Conservation (phyloP, 371 early-diverging fungal species). For the Neoconidiobolus thromboides region DNA sequence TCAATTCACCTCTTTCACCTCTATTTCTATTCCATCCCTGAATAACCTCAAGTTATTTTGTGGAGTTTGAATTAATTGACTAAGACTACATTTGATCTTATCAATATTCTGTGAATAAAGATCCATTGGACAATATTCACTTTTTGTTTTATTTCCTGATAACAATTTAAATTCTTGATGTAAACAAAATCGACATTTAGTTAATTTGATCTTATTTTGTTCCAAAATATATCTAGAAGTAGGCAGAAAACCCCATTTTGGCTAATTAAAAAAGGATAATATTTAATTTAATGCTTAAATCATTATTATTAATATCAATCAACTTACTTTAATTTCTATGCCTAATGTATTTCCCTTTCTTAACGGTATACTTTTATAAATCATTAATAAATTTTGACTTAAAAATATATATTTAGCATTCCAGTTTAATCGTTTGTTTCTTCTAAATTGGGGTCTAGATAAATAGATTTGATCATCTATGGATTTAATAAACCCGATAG, state of each 20-base stretch:
- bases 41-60: background rate
- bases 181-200: background rate
- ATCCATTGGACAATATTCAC: background rate
- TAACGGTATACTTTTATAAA: too few relatives aligned
- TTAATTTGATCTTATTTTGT: background rate
- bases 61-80: background rate
- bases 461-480: too few relatives aligned
- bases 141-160: background rate
- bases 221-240: background rate
- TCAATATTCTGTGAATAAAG: background rate
- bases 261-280: background rate
- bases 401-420: too few relatives aligned
- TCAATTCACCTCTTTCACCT: background rate
- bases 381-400: too few relatives aligned
- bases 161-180: background rate
- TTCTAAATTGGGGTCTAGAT: too few relatives aligned
- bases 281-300: too few relatives aligned
- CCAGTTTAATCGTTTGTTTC: too few relatives aligned
- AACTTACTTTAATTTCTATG: too few relatives aligned
- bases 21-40: background rate
- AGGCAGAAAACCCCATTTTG: slow-evolving; percentile 1
- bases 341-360: too few relatives aligned
- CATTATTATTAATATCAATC: too few relatives aligned
- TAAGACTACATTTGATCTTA: background rate
- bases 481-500: too few relatives aligned